Conservation (phyloP, 768 basidiomycete species). For the Naganishia vaughanmartiniae region DNA sequence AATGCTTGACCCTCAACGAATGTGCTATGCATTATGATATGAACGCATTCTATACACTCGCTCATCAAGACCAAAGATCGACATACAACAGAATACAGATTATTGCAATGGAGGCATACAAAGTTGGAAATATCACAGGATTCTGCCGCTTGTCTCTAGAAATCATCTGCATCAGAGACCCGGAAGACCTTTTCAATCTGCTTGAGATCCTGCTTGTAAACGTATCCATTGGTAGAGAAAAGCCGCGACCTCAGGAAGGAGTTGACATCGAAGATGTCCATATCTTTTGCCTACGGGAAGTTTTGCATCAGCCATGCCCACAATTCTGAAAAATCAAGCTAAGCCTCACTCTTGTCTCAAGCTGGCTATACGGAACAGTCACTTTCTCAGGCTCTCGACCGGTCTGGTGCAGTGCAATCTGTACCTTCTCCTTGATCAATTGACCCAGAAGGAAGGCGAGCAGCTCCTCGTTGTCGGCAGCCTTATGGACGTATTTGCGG, state of each 20-base stretch:
- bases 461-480: slow-evolving; percentile 92
- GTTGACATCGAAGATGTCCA: slow-evolving; percentile 86
- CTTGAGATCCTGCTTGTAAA: slow-evolving; percentile 51
- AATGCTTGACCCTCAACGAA: not conserved
- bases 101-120: not conserved
- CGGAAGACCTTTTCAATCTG: slow-evolving; percentile 49
- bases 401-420: slow-evolving; percentile 65
- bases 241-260: slow-evolving; percentile 82
- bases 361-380: slow-evolving; percentile 70
- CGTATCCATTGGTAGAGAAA: slow-evolving; percentile 86
- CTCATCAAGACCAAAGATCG: not conserved
- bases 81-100: not conserved
- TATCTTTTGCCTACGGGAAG: slow-evolving; percentile 75
- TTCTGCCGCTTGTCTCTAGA: not conserved
- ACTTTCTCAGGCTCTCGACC: slow-evolving; percentile 74
- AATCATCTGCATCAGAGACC: slow-evolving; percentile 30
- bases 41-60: not conserved
- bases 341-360: slow-evolving; percentile 75
- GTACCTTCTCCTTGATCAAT: slow-evolving; percentile 85
- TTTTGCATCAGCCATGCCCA: not conserved
- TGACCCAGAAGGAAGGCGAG: slow-evolving; percentile 91
- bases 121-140: not conserved
- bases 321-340: not conserved
- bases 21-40: not conserved
- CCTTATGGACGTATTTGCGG: slow-evolving; percentile 94